Evolutionary conservation across 352 stramenopile genomes (phyloP), one percentile per base, ranked within the genome.

Genomic region (Albugo laibachii): DNA sequence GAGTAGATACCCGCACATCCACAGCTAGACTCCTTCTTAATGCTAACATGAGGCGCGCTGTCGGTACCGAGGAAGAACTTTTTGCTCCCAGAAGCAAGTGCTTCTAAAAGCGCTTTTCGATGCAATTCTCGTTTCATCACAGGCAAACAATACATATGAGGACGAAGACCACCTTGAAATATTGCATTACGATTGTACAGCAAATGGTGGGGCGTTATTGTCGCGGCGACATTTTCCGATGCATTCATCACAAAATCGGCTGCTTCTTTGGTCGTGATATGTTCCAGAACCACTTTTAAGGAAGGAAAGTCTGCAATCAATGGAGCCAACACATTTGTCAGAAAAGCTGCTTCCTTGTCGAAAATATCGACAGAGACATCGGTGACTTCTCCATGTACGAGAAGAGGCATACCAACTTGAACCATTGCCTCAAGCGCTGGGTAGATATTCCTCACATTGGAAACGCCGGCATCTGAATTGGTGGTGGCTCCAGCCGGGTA

Each of bases 101-200:
- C 92, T 14, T 81, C 49, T 1, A 97, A 57, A 36, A 98, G 65
- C 45, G 93, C 91, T 52, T 77, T 66, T 38, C 91, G 79, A 65
- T 95, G 85, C 61, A 74, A 65, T 73, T 97, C 87, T 38, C 79
- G 80, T 76, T 99, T 99, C 36, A 99, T 74, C 54, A 99, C 95
- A 1, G 95, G 95, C n/a, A 99, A 65, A 55, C 95, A 99, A 73
- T 99, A 99, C 66, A 97, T 97, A 68, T 99, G 96, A n/a, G 96
- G 96, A 50, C 81, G 82, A 37, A 99, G 67, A 0, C 95, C 95
- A 16, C 95, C 82, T 50, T 88, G 75, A 62, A 92, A 94, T 52
- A 93, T 85, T 27, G 61, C 79, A 61, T 99, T 99, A 36, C 95
- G 80, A 63, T 99, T 99, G 83, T 97, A 99, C 6, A 99, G 65